Base-by-base conservation (phyloP, 495 filamentous ascomycete genomes). In the Ramalina peruviana region DNA sequence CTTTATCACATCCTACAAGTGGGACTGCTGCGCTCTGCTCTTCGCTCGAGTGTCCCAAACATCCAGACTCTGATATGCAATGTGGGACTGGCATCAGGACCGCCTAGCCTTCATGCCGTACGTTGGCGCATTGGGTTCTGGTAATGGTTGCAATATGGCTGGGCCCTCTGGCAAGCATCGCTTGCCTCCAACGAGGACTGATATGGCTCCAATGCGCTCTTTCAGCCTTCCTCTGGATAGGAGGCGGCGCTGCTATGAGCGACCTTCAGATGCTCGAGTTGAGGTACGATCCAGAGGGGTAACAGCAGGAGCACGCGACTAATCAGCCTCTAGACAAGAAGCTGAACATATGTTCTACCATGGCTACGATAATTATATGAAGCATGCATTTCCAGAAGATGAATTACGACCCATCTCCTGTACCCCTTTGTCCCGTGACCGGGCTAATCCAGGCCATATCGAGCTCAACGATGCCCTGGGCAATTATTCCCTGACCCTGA, bases 281-380 rank as follows among this genome's bases (percentile, higher is more conserved):
- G 25, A 60, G 57, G 59, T 60, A 20, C 36, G 45, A 23, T 20
- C 17, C 6, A 43, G 20, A 1, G 10, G 27, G 38, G 6, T 27
- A 40, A 16, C 30, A n/a, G 13, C 25, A 25, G 1, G 44, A 20
- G 12, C 36, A 25, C 4, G 30, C 42, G 54, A 45, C 51, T 52
- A 21, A 43, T 7, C 17, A 19, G 36, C 17, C 11, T 45, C 25
- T 54, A 80, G 78, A 54, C 78, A 77, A 60, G 87, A 94, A 63
- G 88, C 90, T 38, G 80, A 88, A 48, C 78, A 82, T 52, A 88
- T 96, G 75, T 97, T 98, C 70, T 96, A 92, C 59, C 93, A 98
- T 67, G 92, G 92, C 49, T 98, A 82, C 70, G 82, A 93, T 60
- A 95, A 88, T 61, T 98, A 98, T 69, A 85, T 96, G 75, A 70